These are phyloP conservation scores for Stipa capillata DNA, from an alignment of 176 grass and related monocot genomes.

Conservation along the genomic window DNA sequence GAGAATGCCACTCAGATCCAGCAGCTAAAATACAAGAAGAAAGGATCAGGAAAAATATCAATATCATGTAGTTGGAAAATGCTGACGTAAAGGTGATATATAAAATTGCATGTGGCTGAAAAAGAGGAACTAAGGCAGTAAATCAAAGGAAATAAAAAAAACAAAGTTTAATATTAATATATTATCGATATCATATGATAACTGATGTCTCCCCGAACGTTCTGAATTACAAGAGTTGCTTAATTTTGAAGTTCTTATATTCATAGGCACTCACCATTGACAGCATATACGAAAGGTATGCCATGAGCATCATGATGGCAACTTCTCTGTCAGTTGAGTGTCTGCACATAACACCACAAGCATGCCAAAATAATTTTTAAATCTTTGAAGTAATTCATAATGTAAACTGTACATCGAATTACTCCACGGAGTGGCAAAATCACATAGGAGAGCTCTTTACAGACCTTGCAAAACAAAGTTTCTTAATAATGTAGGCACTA, in stretches of 20 bases:
- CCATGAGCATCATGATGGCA: constrained; percentile 95
- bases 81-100: too few species aligned
- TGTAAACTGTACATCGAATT: not conserved
- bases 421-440: not conserved
- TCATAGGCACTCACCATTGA: constrained; percentile 56
- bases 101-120: not conserved
- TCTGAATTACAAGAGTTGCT: not conserved
- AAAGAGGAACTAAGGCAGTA: not conserved
- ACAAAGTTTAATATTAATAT: not conserved
- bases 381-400: not conserved
- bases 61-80: too few species aligned
- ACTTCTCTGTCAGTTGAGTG: constrained; percentile 98
- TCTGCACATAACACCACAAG: constrained; percentile 33
- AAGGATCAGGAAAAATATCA: constrained; percentile 7
- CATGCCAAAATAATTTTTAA: not conserved
- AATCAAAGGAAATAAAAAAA: not conserved
- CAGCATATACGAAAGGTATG: constrained; percentile 93
- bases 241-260: not conserved
- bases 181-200: not conserved
- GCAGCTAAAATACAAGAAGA: constrained; percentile 60
- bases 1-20: constrained; percentile 94
- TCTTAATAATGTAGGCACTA: constrained; percentile 89
- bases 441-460: constrained; percentile 6
- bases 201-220: not conserved
- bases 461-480: constrained; percentile 84